phyloP scores from a whole-genome alignment of 768 basidiomycete species.

The Tephrocybe sp. region DNA sequence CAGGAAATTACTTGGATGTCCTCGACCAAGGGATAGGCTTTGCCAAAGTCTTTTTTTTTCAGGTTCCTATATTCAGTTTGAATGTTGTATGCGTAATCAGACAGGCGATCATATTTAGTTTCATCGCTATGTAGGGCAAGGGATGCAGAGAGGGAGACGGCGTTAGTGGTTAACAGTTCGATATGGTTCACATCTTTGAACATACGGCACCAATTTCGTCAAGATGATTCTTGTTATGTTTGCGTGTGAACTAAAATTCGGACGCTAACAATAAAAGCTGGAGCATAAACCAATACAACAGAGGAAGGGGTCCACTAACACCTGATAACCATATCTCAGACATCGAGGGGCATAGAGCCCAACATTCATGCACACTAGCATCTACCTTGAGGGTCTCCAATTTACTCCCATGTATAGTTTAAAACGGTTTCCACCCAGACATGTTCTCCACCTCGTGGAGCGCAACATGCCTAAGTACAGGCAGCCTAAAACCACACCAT shows the following conservation, averaged over 20 bases:
- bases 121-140: neutral
- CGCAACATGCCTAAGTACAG: neutral
- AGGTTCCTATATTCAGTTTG: too few species aligned
- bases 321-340: neutral
- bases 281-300: neutral
- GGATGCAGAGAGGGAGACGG: too few species aligned
- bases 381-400: neutral
- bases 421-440: neutral
- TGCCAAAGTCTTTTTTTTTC: neutral
- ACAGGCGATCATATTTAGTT: neutral
- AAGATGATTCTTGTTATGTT: neutral
- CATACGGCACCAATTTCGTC: neutral
- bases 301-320: neutral
- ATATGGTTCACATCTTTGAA: neutral
- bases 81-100: neutral
- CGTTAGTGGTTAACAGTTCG: neutral
- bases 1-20: neutral
- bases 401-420: neutral
- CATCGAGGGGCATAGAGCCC: constrained; percentile 4
- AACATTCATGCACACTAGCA: neutral
- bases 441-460: neutral
- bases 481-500: neutral
- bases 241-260: neutral
- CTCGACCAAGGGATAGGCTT: neutral
- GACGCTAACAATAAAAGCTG: neutral